These are phyloP conservation scores for Cytidiella melzeri DNA, from an alignment of 768 basidiomycete species.

Conservation along the genomic window DNA sequence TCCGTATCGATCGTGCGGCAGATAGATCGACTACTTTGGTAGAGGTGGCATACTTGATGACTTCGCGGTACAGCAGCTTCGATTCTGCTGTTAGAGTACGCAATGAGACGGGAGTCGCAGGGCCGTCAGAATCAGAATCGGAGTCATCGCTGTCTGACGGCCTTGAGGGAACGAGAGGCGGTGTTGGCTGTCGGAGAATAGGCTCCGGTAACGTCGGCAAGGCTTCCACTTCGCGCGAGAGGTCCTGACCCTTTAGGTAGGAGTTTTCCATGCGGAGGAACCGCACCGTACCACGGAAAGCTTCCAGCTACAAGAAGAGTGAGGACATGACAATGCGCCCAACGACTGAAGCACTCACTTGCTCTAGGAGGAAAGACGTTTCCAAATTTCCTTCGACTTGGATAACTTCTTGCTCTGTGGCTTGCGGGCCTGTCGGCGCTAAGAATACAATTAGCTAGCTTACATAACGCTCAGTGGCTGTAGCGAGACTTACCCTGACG, in stretches of 20 bases:
- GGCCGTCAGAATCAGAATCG: conserved; percentile 46
- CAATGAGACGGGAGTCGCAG: conserved; percentile 42
- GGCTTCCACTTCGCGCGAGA: conserved; percentile 74
- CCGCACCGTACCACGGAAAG: conserved; percentile 83
- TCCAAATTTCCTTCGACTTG: conserved; percentile 79
- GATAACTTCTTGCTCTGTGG: conserved; percentile 52
- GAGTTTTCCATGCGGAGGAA: conserved; percentile 94
- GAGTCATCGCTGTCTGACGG: conserved; percentile 62
- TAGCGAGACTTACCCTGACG: conserved; percentile 50
- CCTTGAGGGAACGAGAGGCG: conserved; percentile 59
- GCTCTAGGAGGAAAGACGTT: conserved; percentile 82
- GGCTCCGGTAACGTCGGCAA: conserved; percentile 60
- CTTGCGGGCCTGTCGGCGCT: conserved; percentile 42
- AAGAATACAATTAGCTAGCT: conserved; percentile 8
- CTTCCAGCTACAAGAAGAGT: conserved; percentile 60
- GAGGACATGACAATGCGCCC: background rate
- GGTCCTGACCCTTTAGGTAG: conserved; percentile 88
- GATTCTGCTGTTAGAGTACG: conserved; percentile 75
- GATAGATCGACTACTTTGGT: conserved; percentile 86
- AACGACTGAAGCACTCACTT: conserved; percentile 38
- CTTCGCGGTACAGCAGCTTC: conserved; percentile 82
- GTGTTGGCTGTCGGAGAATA: conserved; percentile 47
- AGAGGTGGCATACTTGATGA: conserved; percentile 77
- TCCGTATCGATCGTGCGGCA: conserved; percentile 42
- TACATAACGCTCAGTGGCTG: background rate